Percentiles rank a stretch among this genome's conserved stretches.
phyloP scores from a whole-genome alignment of 805 yeast species.

The Barnettozyma sp. region DNA sequence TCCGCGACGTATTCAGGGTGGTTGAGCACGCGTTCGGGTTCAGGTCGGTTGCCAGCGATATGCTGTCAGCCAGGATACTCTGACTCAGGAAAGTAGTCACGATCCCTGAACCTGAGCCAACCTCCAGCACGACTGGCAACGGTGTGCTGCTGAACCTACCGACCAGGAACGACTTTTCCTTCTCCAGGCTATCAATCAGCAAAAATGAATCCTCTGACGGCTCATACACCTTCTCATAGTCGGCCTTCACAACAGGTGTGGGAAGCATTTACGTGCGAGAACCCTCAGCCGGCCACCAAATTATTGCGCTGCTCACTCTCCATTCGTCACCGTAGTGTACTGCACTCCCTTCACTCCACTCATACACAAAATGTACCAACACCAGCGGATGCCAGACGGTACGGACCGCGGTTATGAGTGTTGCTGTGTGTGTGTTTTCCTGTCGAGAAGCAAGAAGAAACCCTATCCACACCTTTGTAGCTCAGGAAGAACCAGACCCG shows the following conservation, averaged over 20 bases:
- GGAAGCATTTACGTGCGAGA: constrained; percentile 50
- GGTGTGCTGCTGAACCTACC: constrained; percentile 26
- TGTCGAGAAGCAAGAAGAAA: too few species aligned
- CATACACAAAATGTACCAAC: too few species aligned
- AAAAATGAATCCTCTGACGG: constrained; percentile 93
- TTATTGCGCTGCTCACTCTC: too few species aligned
- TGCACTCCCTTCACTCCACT: too few species aligned
- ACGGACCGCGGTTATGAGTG: too few species aligned
- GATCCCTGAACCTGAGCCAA: constrained; percentile 92
- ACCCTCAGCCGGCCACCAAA: neutral
- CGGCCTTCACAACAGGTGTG: constrained; percentile 62
- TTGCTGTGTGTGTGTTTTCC: too few species aligned
- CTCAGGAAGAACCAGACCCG: too few species aligned
- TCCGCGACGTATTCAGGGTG: constrained; percentile 38
- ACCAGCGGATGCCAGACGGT: too few species aligned
- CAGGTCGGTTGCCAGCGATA: constrained; percentile 68
- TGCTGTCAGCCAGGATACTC: constrained; percentile 44
- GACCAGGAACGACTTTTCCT: constrained; percentile 36
- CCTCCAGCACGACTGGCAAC: constrained; percentile 68
- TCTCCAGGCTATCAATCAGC: constrained; percentile 72
- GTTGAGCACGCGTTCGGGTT: constrained; percentile 70
- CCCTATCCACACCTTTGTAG: too few species aligned
- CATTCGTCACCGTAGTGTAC: too few species aligned
- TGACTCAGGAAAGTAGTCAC: constrained; percentile 70
- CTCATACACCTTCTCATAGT: constrained; percentile 76